A percentile compares a stretch with the other conserved stretches of the same genome.
Evolutionary conservation across 106 monocot species (phyloP).

Genomic region (Chionographis japonica): DNA sequence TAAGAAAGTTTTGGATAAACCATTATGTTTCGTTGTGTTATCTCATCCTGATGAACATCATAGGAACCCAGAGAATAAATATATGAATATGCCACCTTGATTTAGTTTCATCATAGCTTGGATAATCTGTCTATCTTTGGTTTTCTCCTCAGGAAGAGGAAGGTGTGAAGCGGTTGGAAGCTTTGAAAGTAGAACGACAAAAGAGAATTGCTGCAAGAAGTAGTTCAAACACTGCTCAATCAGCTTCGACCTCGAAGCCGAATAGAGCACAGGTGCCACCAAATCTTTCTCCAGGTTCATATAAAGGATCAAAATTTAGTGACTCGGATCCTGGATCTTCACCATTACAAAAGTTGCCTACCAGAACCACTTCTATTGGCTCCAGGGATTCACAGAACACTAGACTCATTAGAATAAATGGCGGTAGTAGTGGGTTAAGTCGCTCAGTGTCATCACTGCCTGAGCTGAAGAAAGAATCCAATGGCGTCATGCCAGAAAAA

Average conservation of each 20-base stretch:
- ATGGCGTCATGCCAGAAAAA: slow-evolving; percentile 3
- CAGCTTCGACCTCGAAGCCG: slow-evolving; percentile 27
- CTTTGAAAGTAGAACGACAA: slow-evolving; percentile 78
- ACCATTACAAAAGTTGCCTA: slow-evolving; percentile 35
- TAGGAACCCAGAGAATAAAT: not conserved
- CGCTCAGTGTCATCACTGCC: slow-evolving; percentile 39
- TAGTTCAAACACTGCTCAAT: slow-evolving; percentile 28
- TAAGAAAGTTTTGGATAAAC: no score
- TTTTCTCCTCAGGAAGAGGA: slow-evolving; percentile 67
- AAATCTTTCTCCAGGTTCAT: slow-evolving; percentile 42
- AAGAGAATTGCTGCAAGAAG: slow-evolving; percentile 86
- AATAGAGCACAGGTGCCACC: slow-evolving; percentile 20
- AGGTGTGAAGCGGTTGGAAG: slow-evolving; percentile 63
- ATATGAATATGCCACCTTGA: not conserved
- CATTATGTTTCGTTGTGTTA: no score
- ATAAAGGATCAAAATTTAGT: slow-evolving; percentile 62
- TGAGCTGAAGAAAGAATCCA: slow-evolving; percentile 49
- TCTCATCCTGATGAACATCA: not conserved
- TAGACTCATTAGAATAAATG: slow-evolving; percentile 26
- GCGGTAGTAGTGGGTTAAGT: slow-evolving; percentile 20
- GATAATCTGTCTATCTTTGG: not conserved
- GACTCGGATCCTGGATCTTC: slow-evolving; percentile 46
- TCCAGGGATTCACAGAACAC: slow-evolving; percentile 29
- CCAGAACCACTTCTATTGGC: slow-evolving; percentile 24
- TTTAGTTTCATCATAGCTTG: not conserved